phyloP scores from a whole-genome alignment of 106 monocot genomes.

The Dioscorea alata region DNA sequence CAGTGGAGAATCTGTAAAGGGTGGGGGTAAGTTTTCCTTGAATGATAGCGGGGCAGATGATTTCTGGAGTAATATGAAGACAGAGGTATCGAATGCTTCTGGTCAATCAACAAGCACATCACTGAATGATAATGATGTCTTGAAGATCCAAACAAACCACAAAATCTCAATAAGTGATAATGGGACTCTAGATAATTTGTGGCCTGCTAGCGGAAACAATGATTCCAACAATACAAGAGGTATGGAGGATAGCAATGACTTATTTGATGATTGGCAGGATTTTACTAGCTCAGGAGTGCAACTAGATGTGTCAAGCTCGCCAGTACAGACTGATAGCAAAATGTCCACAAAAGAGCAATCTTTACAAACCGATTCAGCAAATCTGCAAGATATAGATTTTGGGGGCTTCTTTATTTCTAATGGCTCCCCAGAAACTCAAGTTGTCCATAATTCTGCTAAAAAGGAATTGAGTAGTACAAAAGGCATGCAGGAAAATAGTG shows the following conservation, averaged over 20 bases:
- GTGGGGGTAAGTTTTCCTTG: slow-evolving; percentile 3
- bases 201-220: slow-evolving; percentile 9
- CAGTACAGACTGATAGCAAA: slow-evolving; percentile 4
- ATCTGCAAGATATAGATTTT: slow-evolving; percentile 28
- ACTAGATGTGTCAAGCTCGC: slow-evolving; percentile 7
- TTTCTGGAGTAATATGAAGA: slow-evolving; percentile 17
- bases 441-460: background rate
- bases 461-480: background rate
- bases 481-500: background rate
- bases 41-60: slow-evolving; percentile 19
- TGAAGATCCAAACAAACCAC: slow-evolving; percentile 6
- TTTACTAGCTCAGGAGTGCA: slow-evolving; percentile 25
- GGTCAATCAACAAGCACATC: slow-evolving; percentile 8
- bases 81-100: slow-evolving; percentile 3
- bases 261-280: slow-evolving; percentile 49
- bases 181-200: slow-evolving; percentile 11
- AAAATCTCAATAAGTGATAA: background rate
- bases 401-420: slow-evolving; percentile 27
- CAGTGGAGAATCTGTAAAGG: slow-evolving; percentile 3
- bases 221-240: slow-evolving; percentile 8
- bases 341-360: slow-evolving; percentile 10
- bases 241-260: slow-evolving; percentile 20
- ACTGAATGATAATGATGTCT: slow-evolving; percentile 5
- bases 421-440: slow-evolving; percentile 3
- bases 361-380: slow-evolving; percentile 9